These are phyloP conservation scores for Cylindrodendrum hubeiense DNA, from an alignment of 2,329 filamentous ascomycete genomes.

Conservation along the genomic window DNA sequence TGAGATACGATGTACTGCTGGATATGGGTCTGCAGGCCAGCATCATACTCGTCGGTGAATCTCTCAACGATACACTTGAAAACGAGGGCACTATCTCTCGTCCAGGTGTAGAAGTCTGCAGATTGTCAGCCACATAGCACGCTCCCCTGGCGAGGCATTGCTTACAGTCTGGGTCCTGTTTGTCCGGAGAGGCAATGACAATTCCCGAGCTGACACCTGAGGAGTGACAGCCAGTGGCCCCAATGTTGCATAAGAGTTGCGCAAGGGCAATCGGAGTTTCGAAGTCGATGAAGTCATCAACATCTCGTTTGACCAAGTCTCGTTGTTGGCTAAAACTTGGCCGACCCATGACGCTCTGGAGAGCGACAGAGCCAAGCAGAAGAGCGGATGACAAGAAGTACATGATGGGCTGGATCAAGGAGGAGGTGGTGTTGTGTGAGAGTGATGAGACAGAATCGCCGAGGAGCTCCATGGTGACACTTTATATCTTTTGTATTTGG, in stretches of 20 bases:
- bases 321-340: conserved; percentile 49
- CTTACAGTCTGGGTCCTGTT: conserved; percentile 67
- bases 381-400: conserved; percentile 63
- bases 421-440: conserved; percentile 46
- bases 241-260: conserved; percentile 71
- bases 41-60: conserved; percentile 70
- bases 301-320: conserved; percentile 58
- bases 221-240: conserved; percentile 63
- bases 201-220: conserved; percentile 61
- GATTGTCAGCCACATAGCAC: conserved; percentile 15
- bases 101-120: conserved; percentile 84
- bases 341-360: conserved; percentile 64
- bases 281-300: conserved; percentile 65
- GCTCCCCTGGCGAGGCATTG: conserved; percentile 7
- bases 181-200: conserved; percentile 70
- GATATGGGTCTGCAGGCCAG: conserved; percentile 69
- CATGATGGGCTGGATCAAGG: conserved; percentile 58
- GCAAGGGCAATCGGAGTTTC: conserved; percentile 65
- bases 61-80: conserved; percentile 78
- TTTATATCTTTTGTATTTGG: conserved; percentile 35
- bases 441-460: conserved; percentile 41
- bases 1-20: conserved; percentile 77
- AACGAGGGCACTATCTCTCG: conserved; percentile 77
- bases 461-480: conserved; percentile 42
- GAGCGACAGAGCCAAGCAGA: conserved; percentile 63